phyloP scores from a whole-genome alignment of 2,329 filamentous ascomycete species.

The Fusarium xyrophilum region DNA sequence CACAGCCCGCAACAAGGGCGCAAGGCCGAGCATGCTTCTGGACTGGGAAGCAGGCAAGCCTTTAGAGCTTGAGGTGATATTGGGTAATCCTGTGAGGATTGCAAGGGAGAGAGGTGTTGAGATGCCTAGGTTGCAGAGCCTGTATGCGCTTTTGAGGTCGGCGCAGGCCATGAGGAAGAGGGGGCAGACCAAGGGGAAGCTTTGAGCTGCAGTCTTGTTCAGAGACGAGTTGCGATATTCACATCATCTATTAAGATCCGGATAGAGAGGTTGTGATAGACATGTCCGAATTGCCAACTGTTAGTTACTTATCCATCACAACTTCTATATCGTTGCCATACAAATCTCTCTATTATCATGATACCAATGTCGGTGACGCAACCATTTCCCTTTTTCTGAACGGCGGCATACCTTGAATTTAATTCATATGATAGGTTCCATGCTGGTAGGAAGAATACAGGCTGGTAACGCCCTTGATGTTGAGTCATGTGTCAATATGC shows the following conservation, averaged over 20 bases:
- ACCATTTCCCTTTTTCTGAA: neutral
- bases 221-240: neutral
- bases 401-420: neutral
- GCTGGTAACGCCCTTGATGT: neutral
- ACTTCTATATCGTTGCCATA: neutral
- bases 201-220: neutral
- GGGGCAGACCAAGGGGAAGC: conserved; percentile 51
- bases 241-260: neutral
- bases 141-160: conserved; percentile 71
- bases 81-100: conserved; percentile 73
- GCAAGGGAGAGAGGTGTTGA: conserved; percentile 68
- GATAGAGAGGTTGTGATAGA: neutral
- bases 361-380: neutral
- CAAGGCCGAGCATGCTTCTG: conserved; percentile 70
- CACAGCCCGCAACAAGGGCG: conserved; percentile 69
- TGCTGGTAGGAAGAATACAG: neutral
- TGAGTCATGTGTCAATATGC: neutral
- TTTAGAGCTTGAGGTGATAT: conserved; percentile 75
- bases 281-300: neutral
- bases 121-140: conserved; percentile 69
- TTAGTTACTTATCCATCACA: neutral
- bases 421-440: neutral
- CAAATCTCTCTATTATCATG: neutral
- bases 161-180: conserved; percentile 59
- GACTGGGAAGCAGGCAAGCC: conserved; percentile 72